Percentiles rank a stretch among this genome's conserved stretches.
Evolutionary conservation across 1,284 basidiomycete genomes (phyloP).

Genomic region (Ganoderma meredithae): DNA sequence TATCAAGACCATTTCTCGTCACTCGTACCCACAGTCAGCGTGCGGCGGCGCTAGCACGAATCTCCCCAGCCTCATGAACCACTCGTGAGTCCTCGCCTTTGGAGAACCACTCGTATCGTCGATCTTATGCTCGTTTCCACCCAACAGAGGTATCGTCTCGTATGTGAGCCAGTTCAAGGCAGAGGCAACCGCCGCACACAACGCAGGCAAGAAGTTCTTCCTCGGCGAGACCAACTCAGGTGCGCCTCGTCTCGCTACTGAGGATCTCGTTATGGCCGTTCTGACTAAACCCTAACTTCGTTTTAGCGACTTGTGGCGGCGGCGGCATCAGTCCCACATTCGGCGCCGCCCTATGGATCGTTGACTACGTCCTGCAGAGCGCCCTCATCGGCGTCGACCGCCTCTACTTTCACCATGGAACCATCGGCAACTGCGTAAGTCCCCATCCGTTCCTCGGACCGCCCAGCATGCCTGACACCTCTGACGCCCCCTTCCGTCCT

Average conservation of each 20-base stretch:
- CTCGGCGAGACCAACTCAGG: conserved; percentile 56
- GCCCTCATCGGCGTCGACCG: conserved; percentile 49
- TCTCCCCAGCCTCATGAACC: conserved; percentile 49
- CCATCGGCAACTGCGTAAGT: conserved; percentile 50
- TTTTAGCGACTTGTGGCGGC: conserved; percentile 51
- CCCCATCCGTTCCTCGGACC: conserved; percentile 1
- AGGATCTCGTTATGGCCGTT: not conserved
- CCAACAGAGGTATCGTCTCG: conserved; percentile 45
- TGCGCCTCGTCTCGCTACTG: conserved; percentile 16
- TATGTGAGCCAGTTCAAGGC: conserved; percentile 46
- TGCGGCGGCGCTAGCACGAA: conserved; percentile 51
- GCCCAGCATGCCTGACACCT: not conserved
- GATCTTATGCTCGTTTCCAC: not conserved
- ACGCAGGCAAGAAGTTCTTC: conserved; percentile 47
- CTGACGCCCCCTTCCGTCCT: not conserved
- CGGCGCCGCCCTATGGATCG: conserved; percentile 53
- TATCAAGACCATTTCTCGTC: conserved; percentile 49
- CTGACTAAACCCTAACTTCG: not conserved
- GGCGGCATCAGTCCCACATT: conserved; percentile 53
- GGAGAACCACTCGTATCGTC: not conserved
- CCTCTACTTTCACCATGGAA: conserved; percentile 56
- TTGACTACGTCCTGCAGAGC: conserved; percentile 54
- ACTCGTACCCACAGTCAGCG: conserved; percentile 55
- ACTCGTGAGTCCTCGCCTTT: conserved; percentile 42
- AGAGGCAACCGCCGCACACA: conserved; percentile 47